These are phyloP conservation scores for Leishmania tropica DNA, from an alignment of 208 protist species.

Conservation along the genomic window DNA sequence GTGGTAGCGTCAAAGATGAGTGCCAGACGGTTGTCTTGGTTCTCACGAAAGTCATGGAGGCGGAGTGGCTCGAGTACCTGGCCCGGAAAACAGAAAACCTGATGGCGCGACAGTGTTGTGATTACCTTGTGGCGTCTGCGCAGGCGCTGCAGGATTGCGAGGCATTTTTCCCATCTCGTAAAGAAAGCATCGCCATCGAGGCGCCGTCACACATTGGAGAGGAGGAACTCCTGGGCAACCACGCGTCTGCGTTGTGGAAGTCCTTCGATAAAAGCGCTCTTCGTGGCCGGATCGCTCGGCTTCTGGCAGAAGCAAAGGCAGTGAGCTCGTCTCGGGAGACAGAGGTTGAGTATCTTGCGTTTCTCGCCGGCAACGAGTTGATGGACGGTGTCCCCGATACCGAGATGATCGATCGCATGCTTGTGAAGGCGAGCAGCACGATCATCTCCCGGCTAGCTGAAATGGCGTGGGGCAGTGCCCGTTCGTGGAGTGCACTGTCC, in stretches of 20 bases:
- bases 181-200: slow-evolving; percentile 13
- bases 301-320: slow-evolving; percentile 27
- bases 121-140: slow-evolving; percentile 41
- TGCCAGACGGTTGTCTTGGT: slow-evolving; percentile 41
- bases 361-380: slow-evolving; percentile 20
- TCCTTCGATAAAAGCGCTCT: slow-evolving; percentile 25
- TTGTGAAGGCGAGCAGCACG: slow-evolving; percentile 12
- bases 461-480: slow-evolving; percentile 22
- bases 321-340: slow-evolving; percentile 14
- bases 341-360: slow-evolving; percentile 23
- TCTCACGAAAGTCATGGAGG: slow-evolving; percentile 47
- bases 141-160: slow-evolving; percentile 43
- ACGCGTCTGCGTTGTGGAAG: slow-evolving; percentile 31
- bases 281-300: slow-evolving; percentile 14
- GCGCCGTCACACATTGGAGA: slow-evolving; percentile 46
- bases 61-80: slow-evolving; percentile 57
- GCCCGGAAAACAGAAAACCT: slow-evolving; percentile 42
- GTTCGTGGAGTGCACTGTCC: slow-evolving; percentile 20
- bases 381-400: slow-evolving; percentile 21
- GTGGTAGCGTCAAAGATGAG: slow-evolving; percentile 24
- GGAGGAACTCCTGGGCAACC: slow-evolving; percentile 39
- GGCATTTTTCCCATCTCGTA: slow-evolving; percentile 26
- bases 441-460: slow-evolving; percentile 27
- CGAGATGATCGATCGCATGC: slow-evolving; percentile 16
- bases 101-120: slow-evolving; percentile 16